Evolutionary conservation across 2,329 filamentous ascomycete species (phyloP).

Genomic region (Acarospora socialis): DNA sequence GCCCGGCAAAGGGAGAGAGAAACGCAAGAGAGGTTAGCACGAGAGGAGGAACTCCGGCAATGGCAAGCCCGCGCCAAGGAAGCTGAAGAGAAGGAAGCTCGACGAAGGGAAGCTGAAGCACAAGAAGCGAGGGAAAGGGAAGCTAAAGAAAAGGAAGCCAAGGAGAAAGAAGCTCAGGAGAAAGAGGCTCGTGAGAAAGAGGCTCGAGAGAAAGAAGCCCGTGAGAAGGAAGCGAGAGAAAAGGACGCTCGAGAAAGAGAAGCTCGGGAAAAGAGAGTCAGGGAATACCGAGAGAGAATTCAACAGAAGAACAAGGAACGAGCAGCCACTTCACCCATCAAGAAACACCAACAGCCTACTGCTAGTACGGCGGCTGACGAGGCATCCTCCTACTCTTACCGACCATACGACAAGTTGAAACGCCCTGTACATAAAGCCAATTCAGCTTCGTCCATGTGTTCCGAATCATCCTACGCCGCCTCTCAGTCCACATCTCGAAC

Average conservation of each 20-base stretch:
- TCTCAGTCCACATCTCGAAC: constrained; percentile 74
- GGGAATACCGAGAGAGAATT: constrained; percentile 24
- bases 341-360: constrained; percentile 25
- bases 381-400: constrained; percentile 48
- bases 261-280: constrained; percentile 23
- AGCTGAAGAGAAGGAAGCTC: too few relatives aligned
- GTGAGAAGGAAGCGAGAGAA: constrained; percentile 14
- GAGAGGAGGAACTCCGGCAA: too few relatives aligned
- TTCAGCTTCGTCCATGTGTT: constrained; percentile 58
- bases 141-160: constrained; percentile 23
- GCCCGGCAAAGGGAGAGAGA: constrained; percentile 8
- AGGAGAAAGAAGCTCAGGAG: constrained; percentile 25
- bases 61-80: too few relatives aligned
- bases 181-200: constrained; percentile 21
- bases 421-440: constrained; percentile 40
- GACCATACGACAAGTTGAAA: constrained; percentile 60
- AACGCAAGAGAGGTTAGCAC: too few relatives aligned
- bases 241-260: constrained; percentile 17
- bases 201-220: constrained; percentile 14
- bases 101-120: constrained; percentile 23
- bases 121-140: constrained; percentile 20
- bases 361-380: constrained; percentile 35
- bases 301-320: constrained; percentile 18
- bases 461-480: constrained; percentile 74
- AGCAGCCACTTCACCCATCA: constrained; percentile 24